Percentiles rank a stretch among this genome's conserved stretches.
Conservation (phyloP, 768 basidiomycete species). For the Suillus spraguei region DNA sequence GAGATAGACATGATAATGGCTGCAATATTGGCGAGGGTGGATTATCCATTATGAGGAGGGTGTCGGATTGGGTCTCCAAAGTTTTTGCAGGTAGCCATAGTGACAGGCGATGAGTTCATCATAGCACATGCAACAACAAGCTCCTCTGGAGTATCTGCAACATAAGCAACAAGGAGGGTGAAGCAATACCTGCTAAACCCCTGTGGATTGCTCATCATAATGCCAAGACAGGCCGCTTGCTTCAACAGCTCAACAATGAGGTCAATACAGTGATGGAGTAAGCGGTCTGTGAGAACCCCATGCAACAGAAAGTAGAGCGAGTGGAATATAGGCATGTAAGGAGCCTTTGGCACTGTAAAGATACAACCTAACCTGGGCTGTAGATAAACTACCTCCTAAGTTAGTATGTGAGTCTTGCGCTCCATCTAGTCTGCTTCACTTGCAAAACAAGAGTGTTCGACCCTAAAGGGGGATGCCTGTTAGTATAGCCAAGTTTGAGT, state of each 20-base stretch:
- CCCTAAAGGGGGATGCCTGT: too few species aligned
- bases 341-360: too few species aligned
- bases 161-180: slow-evolving; percentile 30
- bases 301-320: slow-evolving; percentile 23
- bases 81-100: slow-evolving; percentile 29
- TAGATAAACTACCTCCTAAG: too few species aligned
- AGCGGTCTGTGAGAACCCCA: slow-evolving; percentile 20
- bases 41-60: slow-evolving; percentile 24
- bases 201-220: slow-evolving; percentile 24
- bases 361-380: too few species aligned
- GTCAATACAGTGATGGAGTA: slow-evolving; percentile 22
- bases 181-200: slow-evolving; percentile 19
- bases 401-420: too few species aligned
- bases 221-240: slow-evolving; percentile 19
- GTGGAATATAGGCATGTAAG: slow-evolving; percentile 20
- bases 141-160: slow-evolving; percentile 19
- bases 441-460: too few species aligned
- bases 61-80: slow-evolving; percentile 36
- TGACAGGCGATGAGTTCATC: slow-evolving; percentile 35
- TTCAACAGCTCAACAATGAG: slow-evolving; percentile 19
- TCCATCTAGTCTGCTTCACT: too few species aligned
- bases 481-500: too few species aligned
- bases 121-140: slow-evolving; percentile 1
- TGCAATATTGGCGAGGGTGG: slow-evolving; percentile 25
- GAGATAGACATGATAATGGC: background rate